Base-by-base conservation (phyloP, 495 filamentous ascomycete genomes). In the Trichocladium uniseriatum region DNA sequence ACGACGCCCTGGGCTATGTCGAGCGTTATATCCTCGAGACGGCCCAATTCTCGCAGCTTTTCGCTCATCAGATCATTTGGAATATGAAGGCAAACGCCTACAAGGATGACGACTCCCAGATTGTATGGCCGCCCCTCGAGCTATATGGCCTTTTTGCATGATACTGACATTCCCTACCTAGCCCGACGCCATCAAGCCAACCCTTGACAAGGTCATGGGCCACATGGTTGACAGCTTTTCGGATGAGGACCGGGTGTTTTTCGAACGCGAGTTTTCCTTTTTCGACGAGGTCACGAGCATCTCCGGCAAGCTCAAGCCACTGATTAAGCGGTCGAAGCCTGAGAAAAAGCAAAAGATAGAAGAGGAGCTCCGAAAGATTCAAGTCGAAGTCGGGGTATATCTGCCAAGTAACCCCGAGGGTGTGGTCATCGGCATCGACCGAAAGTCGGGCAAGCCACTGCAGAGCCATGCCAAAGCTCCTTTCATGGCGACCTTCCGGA, bases 331-430 rank as follows among this genome's bases (percentile, higher is more conserved):
- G 38, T 84, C 86, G 31, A 99, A 99, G 61, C 81, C 86, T 2
- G 94, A 95, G 71, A 99, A 99, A 77, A 97, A 95, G 63, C 83
- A 92, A 61, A 99, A 97, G 69, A 97, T 99, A 51, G 94, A 97
- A 62, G 94, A 99, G 66, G 94, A 99, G 60, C 74, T 99, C 7
- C 85, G 91, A 45, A 94, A 95, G 63, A 95, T 99, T 60, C 82
- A 91, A 56, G 86, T 99, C 6, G 92, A 95, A 48, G 87, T 96
- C 39, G 94, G 94, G 14, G 92, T 97, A 14, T 99, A 99, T 61
- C 74, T 99, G 19, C 94, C 94, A 0, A 92, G 88, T 62, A 97
- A 99, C 62, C 91, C 94, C 2, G 94, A 99, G 43, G 91, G 92
- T 27, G 84, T 90, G 16, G 92, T 99, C 19, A 85, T 99, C 53